Conservation (phyloP, 208 protist genomes). For the Vickermania ingenoplastis region DNA sequence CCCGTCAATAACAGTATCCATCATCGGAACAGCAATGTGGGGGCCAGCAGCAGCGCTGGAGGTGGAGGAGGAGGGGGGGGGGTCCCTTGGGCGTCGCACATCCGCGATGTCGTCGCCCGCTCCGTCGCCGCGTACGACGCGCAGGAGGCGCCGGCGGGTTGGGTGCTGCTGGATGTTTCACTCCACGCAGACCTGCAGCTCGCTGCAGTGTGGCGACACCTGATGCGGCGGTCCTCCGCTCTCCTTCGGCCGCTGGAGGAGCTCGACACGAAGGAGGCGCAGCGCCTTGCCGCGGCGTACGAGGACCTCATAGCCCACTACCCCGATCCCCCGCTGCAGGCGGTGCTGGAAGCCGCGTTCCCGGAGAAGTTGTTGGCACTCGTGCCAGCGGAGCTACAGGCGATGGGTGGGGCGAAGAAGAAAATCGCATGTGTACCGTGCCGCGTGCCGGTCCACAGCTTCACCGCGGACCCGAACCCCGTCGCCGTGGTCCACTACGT, state of each 20-base stretch:
- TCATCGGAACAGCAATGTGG: too few species aligned
- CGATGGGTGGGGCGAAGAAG: constrained; percentile 1
- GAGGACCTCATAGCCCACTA: constrained; percentile 31
- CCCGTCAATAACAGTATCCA: too few species aligned
- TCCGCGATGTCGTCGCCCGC: not conserved
- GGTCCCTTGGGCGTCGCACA: too few species aligned
- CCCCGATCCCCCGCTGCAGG: constrained; percentile 18
- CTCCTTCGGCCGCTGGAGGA: constrained; percentile 27
- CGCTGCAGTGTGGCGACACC: constrained; percentile 27
- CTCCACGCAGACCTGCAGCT: not conserved
- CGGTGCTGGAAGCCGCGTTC: constrained; percentile 20
- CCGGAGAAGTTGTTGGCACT: constrained; percentile 7
- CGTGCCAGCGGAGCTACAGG: not conserved
- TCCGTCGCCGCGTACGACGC: not conserved
- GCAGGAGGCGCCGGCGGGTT: not conserved
- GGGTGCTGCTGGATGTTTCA: not conserved
- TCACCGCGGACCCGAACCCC: constrained; percentile 32
- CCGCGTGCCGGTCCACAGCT: constrained; percentile 42
- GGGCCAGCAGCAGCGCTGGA: too few species aligned
- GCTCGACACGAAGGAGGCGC: constrained; percentile 23
- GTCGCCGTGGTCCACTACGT: constrained; percentile 38
- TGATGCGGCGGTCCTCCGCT: constrained; percentile 19
- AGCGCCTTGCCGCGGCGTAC: constrained; percentile 24
- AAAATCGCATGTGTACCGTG: not conserved
- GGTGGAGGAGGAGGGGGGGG: too few species aligned